Percentiles rank a stretch among this genome's conserved stretches.
Evolutionary conservation across 2,329 filamentous ascomycete species (phyloP).

Genomic region (Stenocarpella maydis): DNA sequence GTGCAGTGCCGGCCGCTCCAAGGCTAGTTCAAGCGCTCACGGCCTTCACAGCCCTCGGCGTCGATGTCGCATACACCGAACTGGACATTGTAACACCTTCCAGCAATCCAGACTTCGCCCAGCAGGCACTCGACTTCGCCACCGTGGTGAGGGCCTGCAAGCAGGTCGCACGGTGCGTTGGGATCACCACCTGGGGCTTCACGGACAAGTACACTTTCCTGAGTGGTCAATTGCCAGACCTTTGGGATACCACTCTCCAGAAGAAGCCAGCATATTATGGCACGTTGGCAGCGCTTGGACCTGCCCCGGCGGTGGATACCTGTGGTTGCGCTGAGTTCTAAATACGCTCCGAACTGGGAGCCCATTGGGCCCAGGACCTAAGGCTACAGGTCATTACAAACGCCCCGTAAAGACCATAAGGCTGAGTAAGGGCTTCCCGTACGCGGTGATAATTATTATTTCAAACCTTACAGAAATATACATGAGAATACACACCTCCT

Average conservation of each 20-base stretch:
- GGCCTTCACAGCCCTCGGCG: constrained; percentile 50
- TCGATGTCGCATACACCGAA: constrained; percentile 62
- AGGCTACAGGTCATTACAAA: no score
- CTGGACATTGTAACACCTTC: constrained; percentile 55
- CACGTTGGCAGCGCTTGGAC: constrained; percentile 7
- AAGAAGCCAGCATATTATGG: constrained; percentile 39
- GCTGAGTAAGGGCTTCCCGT: no score
- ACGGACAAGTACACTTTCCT: constrained; percentile 42
- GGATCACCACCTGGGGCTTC: constrained; percentile 43
- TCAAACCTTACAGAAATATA: no score
- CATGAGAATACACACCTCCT: no score
- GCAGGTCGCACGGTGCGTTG: constrained; percentile 41
- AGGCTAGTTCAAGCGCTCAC: constrained; percentile 48
- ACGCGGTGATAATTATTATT: no score
- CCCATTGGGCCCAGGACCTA: no score
- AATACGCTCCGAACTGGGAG: no score
- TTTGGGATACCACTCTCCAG: constrained; percentile 37
- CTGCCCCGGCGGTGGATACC: neutral
- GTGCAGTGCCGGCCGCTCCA: constrained; percentile 46
- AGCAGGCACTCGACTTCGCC: constrained; percentile 53
- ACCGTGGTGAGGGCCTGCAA: constrained; percentile 41
- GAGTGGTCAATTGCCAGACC: constrained; percentile 37
- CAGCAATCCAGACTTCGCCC: constrained; percentile 46
- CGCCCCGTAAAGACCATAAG: no score
- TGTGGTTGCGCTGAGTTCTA: constrained; percentile 11